Base-by-base conservation (phyloP, 2,329 filamentous ascomycete species). In the Arthrobotrys sinensis region DNA sequence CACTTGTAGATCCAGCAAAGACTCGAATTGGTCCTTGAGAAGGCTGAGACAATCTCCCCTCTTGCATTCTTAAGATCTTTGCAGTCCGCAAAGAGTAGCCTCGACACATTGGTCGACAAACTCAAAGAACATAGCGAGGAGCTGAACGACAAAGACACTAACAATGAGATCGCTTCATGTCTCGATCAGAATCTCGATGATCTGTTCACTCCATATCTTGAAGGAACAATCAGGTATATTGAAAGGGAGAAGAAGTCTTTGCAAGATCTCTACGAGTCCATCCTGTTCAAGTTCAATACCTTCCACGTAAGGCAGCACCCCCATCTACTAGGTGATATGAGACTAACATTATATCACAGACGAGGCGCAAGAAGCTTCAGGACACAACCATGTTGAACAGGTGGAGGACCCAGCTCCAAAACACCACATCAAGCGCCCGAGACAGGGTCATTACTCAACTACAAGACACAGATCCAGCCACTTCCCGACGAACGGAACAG, bases 251-350 rank as follows among this genome's bases (percentile, higher is more conserved):
- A 86, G 82, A 90, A 87, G 84, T 91, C 88, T 75, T 85, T 96
- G 60, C 92, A 94, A 82, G 93, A 95, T 83, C 85, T 94, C 80
- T 94, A 97, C 85, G 95, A 93, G 68, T 97, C 96, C 0, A 86
- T 99, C 67, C 88, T 98, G 3, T 97, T 99, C 89, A 97, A 96
- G 82, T 99, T 96, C 83, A 96, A 93, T 14, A 92, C 96, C n/a
- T 98, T 95, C 83, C 96, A 99, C 84, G 84, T 85, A 77, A 71
- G 73, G 19, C 81, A 76, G 82, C 70, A 34, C 55, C 40, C n/a
- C 55, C 62, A 48, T 55, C 19, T 36, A 24, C 14, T 16, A 8
- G 16, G 36, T 28, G n/a, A 2, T 8, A 3, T 40, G 12, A n/a
- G 38, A n/a, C 65, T 69, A 52, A 71, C 36, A 60, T 34, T 34